A percentile compares a stretch with the other conserved stretches of the same genome.
Evolutionary conservation across 306 rosid species (phyloP).

Genomic region (Trifolium pratense): DNA sequence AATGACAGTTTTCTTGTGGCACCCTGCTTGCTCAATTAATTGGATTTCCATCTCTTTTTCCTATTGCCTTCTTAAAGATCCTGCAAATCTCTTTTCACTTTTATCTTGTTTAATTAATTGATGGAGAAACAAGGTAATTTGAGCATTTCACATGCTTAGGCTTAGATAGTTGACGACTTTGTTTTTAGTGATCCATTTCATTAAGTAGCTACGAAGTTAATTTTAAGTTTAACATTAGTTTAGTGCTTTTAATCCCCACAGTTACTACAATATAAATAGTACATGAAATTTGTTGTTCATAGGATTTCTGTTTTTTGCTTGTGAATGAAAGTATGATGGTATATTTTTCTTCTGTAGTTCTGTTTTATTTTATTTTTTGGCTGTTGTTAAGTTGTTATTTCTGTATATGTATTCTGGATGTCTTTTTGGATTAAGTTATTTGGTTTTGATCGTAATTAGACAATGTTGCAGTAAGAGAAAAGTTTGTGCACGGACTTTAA

Average conservation of each 20-base stretch:
- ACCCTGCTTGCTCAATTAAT: constrained; percentile 2
- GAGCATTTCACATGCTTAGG: neutral
- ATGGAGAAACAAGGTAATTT: neutral
- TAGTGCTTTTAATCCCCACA: constrained; percentile 29
- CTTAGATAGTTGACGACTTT: neutral
- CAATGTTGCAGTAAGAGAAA: neutral
- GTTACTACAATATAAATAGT: neutral
- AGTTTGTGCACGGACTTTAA: constrained; percentile 1
- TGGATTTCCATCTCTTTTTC: neutral
- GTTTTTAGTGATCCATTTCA: constrained; percentile 9
- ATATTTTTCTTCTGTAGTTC: constrained; percentile 20
- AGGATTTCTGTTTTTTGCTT: constrained; percentile 23
- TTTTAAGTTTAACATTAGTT: constrained; percentile 13
- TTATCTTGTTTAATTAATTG: neutral
- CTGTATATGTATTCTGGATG: neutral
- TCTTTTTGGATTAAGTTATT: constrained; percentile 16
- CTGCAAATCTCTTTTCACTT: neutral
- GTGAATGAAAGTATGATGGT: constrained; percentile 9
- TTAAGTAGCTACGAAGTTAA: constrained; percentile 1
- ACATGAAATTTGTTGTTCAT: neutral
- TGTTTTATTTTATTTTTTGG: constrained; percentile 9
- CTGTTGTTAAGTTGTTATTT: neutral
- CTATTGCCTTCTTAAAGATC: constrained; percentile 15
- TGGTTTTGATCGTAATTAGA: constrained; percentile 9
- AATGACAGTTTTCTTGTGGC: constrained; percentile 8